These are phyloP conservation scores for Achaetomiella virescens DNA, from an alignment of 495 filamentous ascomycete species.

Conservation along the genomic window DNA sequence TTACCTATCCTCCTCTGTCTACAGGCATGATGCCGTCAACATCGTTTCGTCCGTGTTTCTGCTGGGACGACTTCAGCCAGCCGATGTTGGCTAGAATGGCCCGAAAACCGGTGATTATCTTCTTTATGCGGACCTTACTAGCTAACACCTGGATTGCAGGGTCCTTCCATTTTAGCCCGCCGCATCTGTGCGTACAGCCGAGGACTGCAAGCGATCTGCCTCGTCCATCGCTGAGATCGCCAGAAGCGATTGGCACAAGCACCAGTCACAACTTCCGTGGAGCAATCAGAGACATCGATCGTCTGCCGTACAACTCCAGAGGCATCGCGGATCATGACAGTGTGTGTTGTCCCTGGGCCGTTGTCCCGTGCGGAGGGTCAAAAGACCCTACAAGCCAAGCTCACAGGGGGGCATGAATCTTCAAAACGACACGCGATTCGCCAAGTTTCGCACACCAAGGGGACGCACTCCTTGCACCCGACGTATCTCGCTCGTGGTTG, in stretches of 20 bases:
- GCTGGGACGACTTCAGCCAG: background rate
- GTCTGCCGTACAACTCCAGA: background rate
- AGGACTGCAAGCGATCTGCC: background rate
- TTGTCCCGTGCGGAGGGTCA: background rate
- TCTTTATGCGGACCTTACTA: conserved; percentile 8
- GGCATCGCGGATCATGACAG: background rate
- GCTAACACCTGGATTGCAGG: conserved; percentile 3
- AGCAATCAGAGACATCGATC: background rate
- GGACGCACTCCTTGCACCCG: background rate
- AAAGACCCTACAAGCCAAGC: conserved; percentile 3
- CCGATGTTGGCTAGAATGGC: background rate
- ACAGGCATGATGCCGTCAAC: conserved; percentile 4
- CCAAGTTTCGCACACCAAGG: background rate
- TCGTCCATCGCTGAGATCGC: background rate
- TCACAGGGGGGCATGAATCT: background rate
- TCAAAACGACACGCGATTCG: background rate
- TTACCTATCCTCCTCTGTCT: background rate
- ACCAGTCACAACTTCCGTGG: background rate
- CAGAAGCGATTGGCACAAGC: background rate
- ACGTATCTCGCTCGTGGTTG: background rate
- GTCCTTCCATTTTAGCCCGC: conserved; percentile 6
- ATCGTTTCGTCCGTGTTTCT: background rate
- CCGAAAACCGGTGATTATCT: conserved; percentile 14
- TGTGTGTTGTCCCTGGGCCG: background rate
- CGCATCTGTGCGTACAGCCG: background rate